Percentiles rank a stretch among this genome's conserved stretches.
Conservation (phyloP, 2,329 filamentous ascomycete species). For the Epichloe coenophiala region DNA sequence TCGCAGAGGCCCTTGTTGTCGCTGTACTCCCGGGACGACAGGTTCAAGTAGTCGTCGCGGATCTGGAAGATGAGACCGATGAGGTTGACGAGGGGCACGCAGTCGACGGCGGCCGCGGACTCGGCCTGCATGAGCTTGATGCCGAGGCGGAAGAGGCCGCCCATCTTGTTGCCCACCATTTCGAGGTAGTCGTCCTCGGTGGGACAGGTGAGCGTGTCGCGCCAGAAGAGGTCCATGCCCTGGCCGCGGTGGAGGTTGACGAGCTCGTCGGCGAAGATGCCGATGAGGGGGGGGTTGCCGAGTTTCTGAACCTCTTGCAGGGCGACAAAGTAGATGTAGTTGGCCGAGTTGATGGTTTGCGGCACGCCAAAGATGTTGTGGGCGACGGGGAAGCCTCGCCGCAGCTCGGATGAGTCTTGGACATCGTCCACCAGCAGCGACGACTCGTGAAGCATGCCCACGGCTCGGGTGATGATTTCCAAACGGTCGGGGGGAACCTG, state of each 20-base stretch:
- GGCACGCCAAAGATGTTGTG: conserved; percentile 75
- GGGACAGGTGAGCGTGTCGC: conserved; percentile 70
- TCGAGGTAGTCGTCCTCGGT: conserved; percentile 85
- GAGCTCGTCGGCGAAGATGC: conserved; percentile 70
- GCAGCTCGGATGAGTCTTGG: conserved; percentile 64
- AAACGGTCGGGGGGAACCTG: conserved; percentile 58
- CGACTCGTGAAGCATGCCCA: conserved; percentile 77
- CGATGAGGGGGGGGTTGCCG: conserved; percentile 50
- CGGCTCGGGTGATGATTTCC: conserved; percentile 61
- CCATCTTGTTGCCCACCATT: conserved; percentile 87
- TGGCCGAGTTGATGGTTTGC: conserved; percentile 82
- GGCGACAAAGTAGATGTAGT: conserved; percentile 77
- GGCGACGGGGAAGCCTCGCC: conserved; percentile 68
- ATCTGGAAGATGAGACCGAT: conserved; percentile 84
- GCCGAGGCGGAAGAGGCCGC: conserved; percentile 70
- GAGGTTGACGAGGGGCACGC: conserved; percentile 71
- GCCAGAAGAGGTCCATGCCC: conserved; percentile 86
- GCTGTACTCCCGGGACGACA: conserved; percentile 60
- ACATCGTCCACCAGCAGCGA: conserved; percentile 80
- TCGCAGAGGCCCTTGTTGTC: conserved; percentile 89
- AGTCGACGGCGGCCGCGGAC: conserved; percentile 44
- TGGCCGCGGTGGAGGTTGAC: conserved; percentile 76
- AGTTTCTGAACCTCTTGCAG: conserved; percentile 62
- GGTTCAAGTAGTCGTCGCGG: conserved; percentile 86
- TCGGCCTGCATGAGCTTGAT: conserved; percentile 84